Base-by-base conservation (phyloP, 177 flowering plant genomes). In the Telopea speciosissima region DNA sequence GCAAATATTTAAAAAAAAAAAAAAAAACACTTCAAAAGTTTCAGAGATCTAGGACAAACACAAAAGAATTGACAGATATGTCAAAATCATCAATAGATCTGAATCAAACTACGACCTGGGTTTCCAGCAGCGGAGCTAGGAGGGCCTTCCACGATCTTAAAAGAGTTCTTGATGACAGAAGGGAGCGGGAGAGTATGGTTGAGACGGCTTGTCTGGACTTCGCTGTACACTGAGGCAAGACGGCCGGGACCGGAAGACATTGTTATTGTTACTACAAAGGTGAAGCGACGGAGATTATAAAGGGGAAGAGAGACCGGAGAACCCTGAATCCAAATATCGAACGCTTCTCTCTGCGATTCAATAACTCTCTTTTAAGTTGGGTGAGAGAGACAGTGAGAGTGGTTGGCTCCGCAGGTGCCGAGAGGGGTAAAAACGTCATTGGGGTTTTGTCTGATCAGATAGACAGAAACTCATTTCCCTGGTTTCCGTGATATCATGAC, bases 121-220 rank as follows among this genome's bases (percentile, higher is more conserved):
- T 94, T 83, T 13, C 99, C 97, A 24, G 99, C 96, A 72, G 99
- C 91, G 59, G 97, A 89, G 79, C 97, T 92, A 0, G 86, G 79
- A 58, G 97, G 87, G 1, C 99, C 99, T 1, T 94, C 89, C 66
- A 83, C 87, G 76, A 92, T 76, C 19, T 83, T 74, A 81, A 94
- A 92, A 25, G 87, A 71, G 7, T 67, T 76, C 59, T 52, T 74
- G 72, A 94, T 88, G 14, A 94, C 97, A 2, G 89, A 84, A 28
- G 99, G 99, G 13, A 94, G 82, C 24, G 99, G 91, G 21, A 92
- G 97, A 0, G 85, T 21, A 62, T 87, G 85, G 60, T 83, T 84
- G 68, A 94, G 85, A 42, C 99, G 95, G 74, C 88, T 87, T 36
- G 72, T 78, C 77, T 94, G 99, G 2, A 92, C 86, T 66, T 94